These are phyloP conservation scores for Dactylellina drechsleri DNA, from an alignment of 2,329 filamentous ascomycete genomes.

Conservation along the genomic window DNA sequence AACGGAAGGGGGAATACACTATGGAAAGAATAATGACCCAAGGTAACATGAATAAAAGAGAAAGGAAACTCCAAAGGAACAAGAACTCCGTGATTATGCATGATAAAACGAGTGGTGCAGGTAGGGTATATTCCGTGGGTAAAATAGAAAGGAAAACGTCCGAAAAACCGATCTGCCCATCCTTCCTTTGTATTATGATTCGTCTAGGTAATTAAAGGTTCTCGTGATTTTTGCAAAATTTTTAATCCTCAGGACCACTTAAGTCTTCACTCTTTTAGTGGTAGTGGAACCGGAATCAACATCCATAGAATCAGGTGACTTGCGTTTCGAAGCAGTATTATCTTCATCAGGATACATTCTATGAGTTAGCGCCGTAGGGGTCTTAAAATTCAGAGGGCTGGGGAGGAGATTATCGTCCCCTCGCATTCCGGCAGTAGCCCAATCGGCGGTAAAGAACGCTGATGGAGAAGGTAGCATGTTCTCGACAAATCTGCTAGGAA, in stretches of 20 bases:
- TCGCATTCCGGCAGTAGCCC: slow-evolving; percentile 73
- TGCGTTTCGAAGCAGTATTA: slow-evolving; percentile 37
- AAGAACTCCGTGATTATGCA: slow-evolving; percentile 45
- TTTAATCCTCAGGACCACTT: neutral
- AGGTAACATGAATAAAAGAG: slow-evolving; percentile 17
- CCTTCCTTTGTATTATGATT: slow-evolving; percentile 14
- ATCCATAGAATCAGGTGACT: slow-evolving; percentile 48
- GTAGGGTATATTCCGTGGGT: slow-evolving; percentile 32
- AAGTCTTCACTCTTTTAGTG: slow-evolving; percentile 50
- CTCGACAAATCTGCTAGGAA: slow-evolving; percentile 89
- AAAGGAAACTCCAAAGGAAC: slow-evolving; percentile 25
- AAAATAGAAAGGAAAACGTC: slow-evolving; percentile 18
- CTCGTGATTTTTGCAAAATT: neutral
- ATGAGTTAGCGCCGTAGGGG: slow-evolving; percentile 67
- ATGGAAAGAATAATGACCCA: slow-evolving; percentile 2
- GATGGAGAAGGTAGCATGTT: slow-evolving; percentile 90
- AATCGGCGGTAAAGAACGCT: slow-evolving; percentile 85
- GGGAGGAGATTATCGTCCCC: slow-evolving; percentile 85
- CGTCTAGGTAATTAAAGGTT: slow-evolving; percentile 2
- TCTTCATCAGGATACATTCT: slow-evolving; percentile 51
- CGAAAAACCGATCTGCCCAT: neutral
- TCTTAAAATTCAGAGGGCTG: slow-evolving; percentile 91
- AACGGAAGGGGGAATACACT: neutral
- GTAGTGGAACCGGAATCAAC: slow-evolving; percentile 38
- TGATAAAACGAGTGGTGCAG: slow-evolving; percentile 30